These are phyloP conservation scores for Davidsoniella australis DNA, from an alignment of 2,329 filamentous ascomycete genomes.

Conservation along the genomic window DNA sequence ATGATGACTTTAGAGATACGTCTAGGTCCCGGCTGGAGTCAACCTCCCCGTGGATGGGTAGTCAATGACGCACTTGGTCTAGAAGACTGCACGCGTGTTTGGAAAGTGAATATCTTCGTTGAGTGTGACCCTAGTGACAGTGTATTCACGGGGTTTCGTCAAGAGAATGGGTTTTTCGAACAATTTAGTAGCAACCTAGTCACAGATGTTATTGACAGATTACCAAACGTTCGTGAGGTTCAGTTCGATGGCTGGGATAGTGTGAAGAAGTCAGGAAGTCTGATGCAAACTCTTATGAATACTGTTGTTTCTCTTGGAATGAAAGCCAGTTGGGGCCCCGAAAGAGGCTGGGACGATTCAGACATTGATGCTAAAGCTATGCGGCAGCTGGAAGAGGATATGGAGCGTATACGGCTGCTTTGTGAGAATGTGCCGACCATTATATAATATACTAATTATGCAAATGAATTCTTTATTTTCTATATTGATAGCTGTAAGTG, in stretches of 20 bases:
- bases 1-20: slow-evolving; percentile 52
- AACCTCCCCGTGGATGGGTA: slow-evolving; percentile 53
- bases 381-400: background rate
- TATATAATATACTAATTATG: no score
- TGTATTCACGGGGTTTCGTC: slow-evolving; percentile 50
- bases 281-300: slow-evolving; percentile 44
- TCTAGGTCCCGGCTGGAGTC: slow-evolving; percentile 55
- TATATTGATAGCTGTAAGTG: no score
- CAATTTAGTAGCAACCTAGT: slow-evolving; percentile 44
- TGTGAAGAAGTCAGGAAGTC: slow-evolving; percentile 46
- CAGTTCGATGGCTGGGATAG: slow-evolving; percentile 54
- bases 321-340: slow-evolving; percentile 48
- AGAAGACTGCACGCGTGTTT: slow-evolving; percentile 40
- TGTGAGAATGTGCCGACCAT: no score
- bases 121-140: slow-evolving; percentile 54
- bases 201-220: slow-evolving; percentile 33
- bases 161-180: slow-evolving; percentile 52
- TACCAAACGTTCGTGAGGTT: slow-evolving; percentile 39
- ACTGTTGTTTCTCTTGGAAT: slow-evolving; percentile 31
- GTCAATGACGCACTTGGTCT: slow-evolving; percentile 49
- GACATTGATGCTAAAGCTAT: slow-evolving; percentile 20
- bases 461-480: no score
- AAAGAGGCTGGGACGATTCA: slow-evolving; percentile 46
- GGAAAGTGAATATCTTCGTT: slow-evolving; percentile 47
- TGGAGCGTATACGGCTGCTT: no score